Evolutionary conservation across 768 basidiomycete species (phyloP).

Genomic region (Serendipita sp.): DNA sequence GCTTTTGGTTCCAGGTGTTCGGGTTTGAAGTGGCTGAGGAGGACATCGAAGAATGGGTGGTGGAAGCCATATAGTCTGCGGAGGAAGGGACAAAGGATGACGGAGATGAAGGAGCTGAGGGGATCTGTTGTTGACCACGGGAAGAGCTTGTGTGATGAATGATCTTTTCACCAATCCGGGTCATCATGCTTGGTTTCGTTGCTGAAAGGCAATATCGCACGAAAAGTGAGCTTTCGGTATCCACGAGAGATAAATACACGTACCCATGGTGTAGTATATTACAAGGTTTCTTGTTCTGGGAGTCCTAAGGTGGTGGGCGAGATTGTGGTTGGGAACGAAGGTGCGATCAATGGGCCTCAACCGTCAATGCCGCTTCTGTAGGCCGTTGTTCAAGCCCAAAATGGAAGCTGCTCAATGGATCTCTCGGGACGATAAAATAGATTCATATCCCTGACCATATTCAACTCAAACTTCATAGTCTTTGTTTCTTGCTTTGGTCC

Average conservation of each 20-base stretch:
- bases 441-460: no score
- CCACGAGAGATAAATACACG: not conserved
- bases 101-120: not conserved
- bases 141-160: not conserved
- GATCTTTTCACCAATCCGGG: not conserved
- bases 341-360: no score
- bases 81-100: not conserved
- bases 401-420: no score
- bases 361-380: no score
- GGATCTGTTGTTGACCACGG: not conserved
- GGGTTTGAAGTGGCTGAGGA: not conserved
- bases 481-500: no score
- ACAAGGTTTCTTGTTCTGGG: no score
- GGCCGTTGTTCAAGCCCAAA: no score
- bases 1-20: not conserved
- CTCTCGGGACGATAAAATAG: no score
- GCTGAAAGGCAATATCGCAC: not conserved
- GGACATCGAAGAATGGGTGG: not conserved
- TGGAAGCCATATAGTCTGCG: not conserved
- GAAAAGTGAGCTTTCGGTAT: not conserved
- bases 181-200: conserved; percentile 3
- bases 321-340: no score
- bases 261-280: not conserved
- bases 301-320: no score
- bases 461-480: no score